Base-by-base conservation (phyloP, 352 stramenopile genomes). In the Phytophthora meadii region DNA sequence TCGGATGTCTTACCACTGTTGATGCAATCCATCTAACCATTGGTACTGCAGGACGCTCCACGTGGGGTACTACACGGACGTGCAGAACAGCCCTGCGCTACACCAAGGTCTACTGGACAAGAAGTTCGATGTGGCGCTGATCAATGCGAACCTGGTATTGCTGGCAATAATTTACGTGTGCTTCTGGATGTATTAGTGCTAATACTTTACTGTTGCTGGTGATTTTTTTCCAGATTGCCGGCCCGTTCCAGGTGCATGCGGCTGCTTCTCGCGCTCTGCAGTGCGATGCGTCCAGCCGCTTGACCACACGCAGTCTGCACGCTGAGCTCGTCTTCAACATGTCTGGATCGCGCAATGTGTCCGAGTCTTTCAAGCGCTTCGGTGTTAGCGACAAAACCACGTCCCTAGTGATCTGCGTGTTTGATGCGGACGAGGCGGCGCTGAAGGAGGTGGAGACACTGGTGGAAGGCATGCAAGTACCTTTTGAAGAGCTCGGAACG, bases 321-420 rank as follows among this genome's bases (percentile, higher is more conserved):
- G 72, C 85, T 7, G 87, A 95, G 74, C 70, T 95, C 17, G 86
- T 95, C 48, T 95, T 94, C 65, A 94, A 93, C 66, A 79, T 95
- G 61, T 92, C 87, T 5, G 85, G 85, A 32, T 89, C 84, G 44
- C 84, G 86, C 68, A 94, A 95, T 56, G 84, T 95, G 58, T 83
- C 72, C 28, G 85, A 95, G 61, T 94, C 87, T 36, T 91, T 95
- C 50, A 86, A 83, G 17, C 79, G 84, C 39, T 95, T 95, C 47
- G 87, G 87, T 11, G 68, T 95, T 42, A 70, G 71, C 8, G 76
- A 89, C 2, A 56, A 76, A 6, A 86, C 70, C n/a, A 79, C 75
- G 50, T 70, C 81, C 46, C 49, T 95, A 24, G 61, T 94, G 8
- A n/a, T 95, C 10, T 92, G 85, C 25, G 75, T 90, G 34, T 86